phyloP scores from a whole-genome alignment of 768 basidiomycete genomes.

The Agrocybe praecox region DNA sequence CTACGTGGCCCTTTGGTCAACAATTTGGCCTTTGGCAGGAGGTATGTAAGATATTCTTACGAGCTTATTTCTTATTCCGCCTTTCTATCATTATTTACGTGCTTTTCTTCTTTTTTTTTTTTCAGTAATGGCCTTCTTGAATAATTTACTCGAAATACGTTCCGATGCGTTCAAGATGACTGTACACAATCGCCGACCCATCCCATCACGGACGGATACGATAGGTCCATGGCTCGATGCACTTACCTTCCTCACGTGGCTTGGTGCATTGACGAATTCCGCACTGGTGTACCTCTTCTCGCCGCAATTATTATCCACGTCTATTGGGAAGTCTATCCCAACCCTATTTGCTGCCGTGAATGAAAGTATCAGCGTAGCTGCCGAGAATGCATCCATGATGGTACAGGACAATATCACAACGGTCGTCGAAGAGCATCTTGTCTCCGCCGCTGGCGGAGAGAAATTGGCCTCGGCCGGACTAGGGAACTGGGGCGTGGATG shows the following conservation, averaged over 20 bases:
- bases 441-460: constrained; percentile 12
- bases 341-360: neutral
- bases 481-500: constrained; percentile 23
- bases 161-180: constrained; percentile 97
- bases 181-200: constrained; percentile 79
- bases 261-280: constrained; percentile 84
- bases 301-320: constrained; percentile 14
- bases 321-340: neutral
- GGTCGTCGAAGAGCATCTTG: constrained; percentile 17
- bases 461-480: neutral
- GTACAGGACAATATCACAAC: constrained; percentile 3
- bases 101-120: neutral
- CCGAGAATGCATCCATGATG: constrained; percentile 1
- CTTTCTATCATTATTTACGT: constrained; percentile 1
- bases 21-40: constrained; percentile 92
- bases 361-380: neutral
- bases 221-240: constrained; percentile 95
- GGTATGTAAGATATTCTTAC: constrained; percentile 38
- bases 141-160: constrained; percentile 91
- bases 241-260: constrained; percentile 87
- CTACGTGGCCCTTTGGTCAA: constrained; percentile 89
- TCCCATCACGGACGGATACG: constrained; percentile 85
- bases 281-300: constrained; percentile 61
- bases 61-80: neutral
- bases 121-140: constrained; percentile 79